Evolutionary conservation across 176 grass and related monocot species (phyloP), one percentile per base, ranked within the genome.

Genomic region (Musa acuminata): DNA sequence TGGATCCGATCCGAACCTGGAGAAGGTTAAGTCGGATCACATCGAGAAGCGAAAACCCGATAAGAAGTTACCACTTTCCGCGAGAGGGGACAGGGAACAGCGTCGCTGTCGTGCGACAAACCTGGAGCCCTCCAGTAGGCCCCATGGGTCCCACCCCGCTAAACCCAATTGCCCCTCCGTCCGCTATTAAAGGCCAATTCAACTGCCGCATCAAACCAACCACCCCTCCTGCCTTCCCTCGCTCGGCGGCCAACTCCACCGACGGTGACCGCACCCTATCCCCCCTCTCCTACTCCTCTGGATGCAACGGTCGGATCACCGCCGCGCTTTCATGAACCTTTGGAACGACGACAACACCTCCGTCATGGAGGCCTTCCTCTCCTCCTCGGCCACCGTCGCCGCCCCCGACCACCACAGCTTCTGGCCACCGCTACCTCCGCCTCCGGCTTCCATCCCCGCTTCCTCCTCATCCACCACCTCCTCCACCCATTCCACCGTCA

Each of bases 331-430:
- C 7, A 98, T 93, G 94, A 93, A 93, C 81, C 85, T 91, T 53
- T 98, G 94, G 90, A 81, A 82, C 54, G 90, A 93, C 81, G 94
- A 98, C 64, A 89, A 89, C 90, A 80, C 77, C 48, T 85, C 90
- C 82, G 88, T 89, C 83, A 98, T 98, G 94, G 94, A 98, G 88
- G 90, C 87, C 77, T 97, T 97, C 85, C 85, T 89, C 74, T 70
- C 57, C 16, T n/a, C 57, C 16, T 60, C 57, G 3, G 7, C 67
- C 43, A 1, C 48, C 16, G 2, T 13, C 67, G 2, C 67, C 2
- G 82, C 90, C 58, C 81, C 87, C 75, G 71, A 90, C 22, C 77
- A 87, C 1, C 60, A 57, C 23, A 13, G 76, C 53, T 84, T 86
- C 3, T 93, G 87, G 94, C 83, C 60, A 0, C 7, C 29, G 6